Evolutionary conservation across 2,329 filamentous ascomycete species (phyloP), one percentile per base, ranked within the genome.

Genomic region (Aspergillus ruber): DNA sequence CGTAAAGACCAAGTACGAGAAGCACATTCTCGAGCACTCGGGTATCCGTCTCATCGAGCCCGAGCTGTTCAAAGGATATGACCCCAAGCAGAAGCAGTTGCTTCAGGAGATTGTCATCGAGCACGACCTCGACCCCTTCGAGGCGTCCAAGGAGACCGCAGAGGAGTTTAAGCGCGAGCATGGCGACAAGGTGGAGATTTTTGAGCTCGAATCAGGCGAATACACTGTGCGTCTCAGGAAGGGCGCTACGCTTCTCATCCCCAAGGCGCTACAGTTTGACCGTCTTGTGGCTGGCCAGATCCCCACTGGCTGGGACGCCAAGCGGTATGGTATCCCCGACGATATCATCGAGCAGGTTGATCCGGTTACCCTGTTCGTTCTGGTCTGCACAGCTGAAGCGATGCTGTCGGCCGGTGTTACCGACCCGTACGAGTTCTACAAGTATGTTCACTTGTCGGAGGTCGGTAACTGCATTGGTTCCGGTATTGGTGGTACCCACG

Each of bases 351-450:
- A 86, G 36, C 93, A 98, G 68, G 93, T 98, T 54, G 94, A 98
- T 64, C 93, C 90, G 5, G 91, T 97, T 57, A 95, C 93, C 1
- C 80, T 98, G 43, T 98, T 88, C 66, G 88, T 97, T 25, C 85
- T 98, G 41, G 90, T 97, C 42, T 94, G 88, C 46, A 95, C 90
- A 42, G 89, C 87, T 1, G 94, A 98, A 71, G 84, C 90, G 50
- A 84, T 98, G 6, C 79, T 98, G 44, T 86, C 89, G 25, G 86
- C 88, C 53, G 93, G 93, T 83, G 91, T 98, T 68, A 97, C 93
- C 21, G 94, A 98, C 66, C 94, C 93, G 17, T 98, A 97, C 66
- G 93, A 98, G 74, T 97, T 98, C 75, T 98, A 98, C 82, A 90
- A 97, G 77, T 98, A 98, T 63, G 90, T 98, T 54, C 93, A 98